Conservation (phyloP, 148 eudicot species). For the Tetragonia tetragonoides region DNA sequence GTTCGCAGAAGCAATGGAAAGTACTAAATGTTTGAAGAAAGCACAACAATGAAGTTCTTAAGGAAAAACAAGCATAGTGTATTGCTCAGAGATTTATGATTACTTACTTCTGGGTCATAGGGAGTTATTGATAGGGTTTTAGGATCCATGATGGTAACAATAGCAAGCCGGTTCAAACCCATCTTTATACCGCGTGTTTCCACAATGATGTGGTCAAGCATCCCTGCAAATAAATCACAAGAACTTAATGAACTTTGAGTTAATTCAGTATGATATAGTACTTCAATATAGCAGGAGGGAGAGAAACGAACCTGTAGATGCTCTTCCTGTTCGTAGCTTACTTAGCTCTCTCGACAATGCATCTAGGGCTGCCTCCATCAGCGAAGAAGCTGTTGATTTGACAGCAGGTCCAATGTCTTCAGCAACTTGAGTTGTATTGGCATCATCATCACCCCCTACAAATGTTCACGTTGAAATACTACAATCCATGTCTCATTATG, state of each 20-base stretch:
- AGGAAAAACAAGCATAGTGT: neutral
- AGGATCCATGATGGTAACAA: slow-evolving; percentile 76
- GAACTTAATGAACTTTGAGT: neutral
- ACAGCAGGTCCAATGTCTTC: slow-evolving; percentile 59
- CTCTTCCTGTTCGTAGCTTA: slow-evolving; percentile 92
- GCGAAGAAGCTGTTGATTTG: slow-evolving; percentile 60
- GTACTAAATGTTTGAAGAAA: neutral
- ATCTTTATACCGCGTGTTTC: slow-evolving; percentile 78
- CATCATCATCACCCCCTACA: slow-evolving; percentile 48
- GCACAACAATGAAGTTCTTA: neutral
- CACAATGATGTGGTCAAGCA: slow-evolving; percentile 93
- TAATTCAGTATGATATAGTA: neutral
- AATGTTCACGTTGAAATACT: neutral
- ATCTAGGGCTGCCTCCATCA: slow-evolving; percentile 89
- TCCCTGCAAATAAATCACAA: slow-evolving; percentile 48
- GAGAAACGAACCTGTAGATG: slow-evolving; percentile 56
- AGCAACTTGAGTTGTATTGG: slow-evolving; percentile 37
- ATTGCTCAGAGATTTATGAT: neutral
- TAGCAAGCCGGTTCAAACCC: slow-evolving; percentile 69
- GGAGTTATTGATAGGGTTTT: slow-evolving; percentile 82
- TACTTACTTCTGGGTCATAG: slow-evolving; percentile 74
- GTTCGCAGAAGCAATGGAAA: neutral
- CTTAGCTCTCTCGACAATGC: slow-evolving; percentile 75
- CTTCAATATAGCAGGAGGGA: neutral
- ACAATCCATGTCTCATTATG: neutral